A percentile compares a stretch with the other conserved stretches of the same genome.
phyloP scores from a whole-genome alignment of 768 basidiomycete genomes.

The Piloderma croceum region DNA sequence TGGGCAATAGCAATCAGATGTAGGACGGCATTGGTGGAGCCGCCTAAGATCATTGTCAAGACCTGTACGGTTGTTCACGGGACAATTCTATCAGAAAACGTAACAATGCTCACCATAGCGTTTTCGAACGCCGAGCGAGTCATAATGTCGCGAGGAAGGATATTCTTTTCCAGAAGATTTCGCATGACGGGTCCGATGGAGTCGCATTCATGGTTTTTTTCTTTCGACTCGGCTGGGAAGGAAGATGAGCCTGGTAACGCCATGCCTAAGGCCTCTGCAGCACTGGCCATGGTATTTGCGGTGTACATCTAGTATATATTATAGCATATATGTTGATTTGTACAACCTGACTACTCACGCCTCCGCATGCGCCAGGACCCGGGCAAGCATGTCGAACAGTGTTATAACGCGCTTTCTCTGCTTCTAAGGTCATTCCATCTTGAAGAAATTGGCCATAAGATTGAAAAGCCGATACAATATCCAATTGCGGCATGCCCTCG shows the following conservation, averaged over 20 bases:
- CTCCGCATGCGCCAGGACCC: slow-evolving; percentile 97
- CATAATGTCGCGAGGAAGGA: slow-evolving; percentile 95
- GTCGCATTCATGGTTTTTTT: slow-evolving; percentile 83
- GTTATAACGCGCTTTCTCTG: slow-evolving; percentile 78
- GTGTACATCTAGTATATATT: slow-evolving; percentile 76
- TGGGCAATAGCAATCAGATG: slow-evolving; percentile 97
- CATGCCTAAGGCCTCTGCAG: slow-evolving; percentile 95
- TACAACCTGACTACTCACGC: slow-evolving; percentile 48
- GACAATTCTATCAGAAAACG: neutral
- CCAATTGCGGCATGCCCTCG: slow-evolving; percentile 79
- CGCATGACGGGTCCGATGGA: slow-evolving; percentile 78
- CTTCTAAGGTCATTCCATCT: slow-evolving; percentile 76
- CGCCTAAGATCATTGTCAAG: slow-evolving; percentile 93
- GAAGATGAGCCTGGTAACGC: slow-evolving; percentile 94
- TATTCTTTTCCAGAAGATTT: slow-evolving; percentile 84
- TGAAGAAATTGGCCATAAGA: slow-evolving; percentile 93
- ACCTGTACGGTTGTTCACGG: slow-evolving; percentile 44
- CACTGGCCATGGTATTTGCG: slow-evolving; percentile 97
- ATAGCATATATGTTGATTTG: neutral
- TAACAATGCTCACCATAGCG: slow-evolving; percentile 65
- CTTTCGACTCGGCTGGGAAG: slow-evolving; percentile 87
- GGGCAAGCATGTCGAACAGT: slow-evolving; percentile 93
- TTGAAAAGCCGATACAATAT: slow-evolving; percentile 97
- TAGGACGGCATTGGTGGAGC: slow-evolving; percentile 95
- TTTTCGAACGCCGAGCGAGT: slow-evolving; percentile 95